Evolutionary conservation across 441 rosid species (phyloP), one percentile per base, ranked within the genome.

Genomic region (Populus hybrid): DNA sequence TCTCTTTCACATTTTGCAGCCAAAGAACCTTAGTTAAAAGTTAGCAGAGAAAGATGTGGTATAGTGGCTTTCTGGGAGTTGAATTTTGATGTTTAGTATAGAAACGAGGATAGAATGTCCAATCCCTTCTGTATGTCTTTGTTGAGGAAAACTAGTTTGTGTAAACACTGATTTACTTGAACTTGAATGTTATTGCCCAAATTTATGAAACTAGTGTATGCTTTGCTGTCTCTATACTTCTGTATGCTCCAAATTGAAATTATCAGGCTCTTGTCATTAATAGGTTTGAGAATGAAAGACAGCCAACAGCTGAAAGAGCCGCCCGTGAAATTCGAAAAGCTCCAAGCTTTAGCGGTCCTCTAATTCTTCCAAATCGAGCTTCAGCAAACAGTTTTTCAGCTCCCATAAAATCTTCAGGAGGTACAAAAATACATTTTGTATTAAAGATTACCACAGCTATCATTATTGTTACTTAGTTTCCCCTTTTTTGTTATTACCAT

Each of bases 361-460:
- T 97, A 80, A 92, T 86, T 92, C 98, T 97, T 84, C 88, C 99
- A 74, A 94, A 85, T 76, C 90, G 98, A 78, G 99, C 99, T 81
- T 97, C 99, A 46, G 94, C 99, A 63, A 94, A 96, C 85, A 96
- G 99, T 78, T 84, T 94, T 79, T 96, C 99, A 75, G 99, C 98
- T 87, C 99, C 99, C 35, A 94, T 89, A 70, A 96, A 94, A 82
- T 91, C 95, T 79, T 93, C 99, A 54, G 95, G 92, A 88, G 99
- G 99, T 94, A 85, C 80, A 73, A 34, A 54, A 73, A 63, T 76
- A 5, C n/a, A 34, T n/a, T 69, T 69, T 65, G 40, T 71, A 75
- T 30, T 30, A 30, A 30, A 30, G 32, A 76, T 70, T 72, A 40
- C 72, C 40, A 26, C 70, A 24, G 54, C 71, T 75, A 10, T 75